A percentile compares a stretch with the other conserved stretches of the same genome.
phyloP scores from a whole-genome alignment of 768 basidiomycete species.

The Pulveroboletus sp. region DNA sequence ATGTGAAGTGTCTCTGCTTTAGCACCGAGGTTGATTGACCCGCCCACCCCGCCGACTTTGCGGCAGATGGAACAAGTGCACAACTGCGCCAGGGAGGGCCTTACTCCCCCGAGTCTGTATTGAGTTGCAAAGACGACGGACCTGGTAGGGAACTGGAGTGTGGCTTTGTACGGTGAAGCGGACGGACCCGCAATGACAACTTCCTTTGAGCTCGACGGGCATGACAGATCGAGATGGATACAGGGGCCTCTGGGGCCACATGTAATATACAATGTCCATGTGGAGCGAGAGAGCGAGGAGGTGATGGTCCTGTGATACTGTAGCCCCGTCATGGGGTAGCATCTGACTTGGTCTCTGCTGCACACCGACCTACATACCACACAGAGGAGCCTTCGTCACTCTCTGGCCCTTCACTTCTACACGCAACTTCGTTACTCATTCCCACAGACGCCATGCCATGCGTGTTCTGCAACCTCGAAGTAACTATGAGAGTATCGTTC shows the following conservation, averaged over 20 bases:
- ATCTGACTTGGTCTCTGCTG: too few relatives aligned
- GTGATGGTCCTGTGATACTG: too few relatives aligned
- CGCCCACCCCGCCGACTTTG: slow-evolving; percentile 62
- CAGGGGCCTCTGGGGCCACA: neutral
- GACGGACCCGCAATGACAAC: slow-evolving; percentile 35
- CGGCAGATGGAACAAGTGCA: slow-evolving; percentile 69
- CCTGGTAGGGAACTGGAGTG: slow-evolving; percentile 63
- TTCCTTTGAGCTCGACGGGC: slow-evolving; percentile 48
- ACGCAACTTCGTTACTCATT: too few relatives aligned
- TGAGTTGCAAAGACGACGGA: slow-evolving; percentile 11
- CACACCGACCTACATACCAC: too few relatives aligned
- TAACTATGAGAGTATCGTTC: too few relatives aligned
- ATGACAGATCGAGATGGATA: slow-evolving; percentile 16
- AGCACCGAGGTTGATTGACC: slow-evolving; percentile 63
- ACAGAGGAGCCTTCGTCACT: too few relatives aligned
- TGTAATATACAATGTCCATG: too few relatives aligned
- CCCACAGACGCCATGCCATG: too few relatives aligned
- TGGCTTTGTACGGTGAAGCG: slow-evolving; percentile 38
- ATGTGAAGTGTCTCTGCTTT: slow-evolving; percentile 47
- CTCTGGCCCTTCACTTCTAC: too few relatives aligned
- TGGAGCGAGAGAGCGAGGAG: too few relatives aligned
- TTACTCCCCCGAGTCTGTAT: neutral
- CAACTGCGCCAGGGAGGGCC: slow-evolving; percentile 33
- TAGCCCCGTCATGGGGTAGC: too few relatives aligned
- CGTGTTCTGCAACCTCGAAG: too few relatives aligned